Base-by-base conservation (phyloP, 768 basidiomycete species). In the Boletus pseudo-olivaceus region DNA sequence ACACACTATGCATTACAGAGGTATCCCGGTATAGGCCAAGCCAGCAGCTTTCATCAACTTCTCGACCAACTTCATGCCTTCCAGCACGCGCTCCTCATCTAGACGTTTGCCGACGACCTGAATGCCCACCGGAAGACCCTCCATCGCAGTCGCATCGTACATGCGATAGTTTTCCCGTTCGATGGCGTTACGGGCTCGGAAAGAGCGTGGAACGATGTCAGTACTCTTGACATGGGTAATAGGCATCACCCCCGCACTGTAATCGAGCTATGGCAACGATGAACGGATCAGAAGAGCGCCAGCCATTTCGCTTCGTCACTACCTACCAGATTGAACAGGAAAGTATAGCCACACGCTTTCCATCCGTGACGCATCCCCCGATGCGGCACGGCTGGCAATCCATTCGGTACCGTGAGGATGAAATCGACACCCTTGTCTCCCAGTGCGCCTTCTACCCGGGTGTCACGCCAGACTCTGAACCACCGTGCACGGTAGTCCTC, bases 271-370 rank as follows among this genome's bases (percentile, higher is more conserved):
- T 8, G 8, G 17, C 10, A 39, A 38, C 9, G 14, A 33, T 20
- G 3, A 32, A 32, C 15, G 29, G n/a, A 27, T 53, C 34, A 58
- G 32, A 45, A 27, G 17, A 12, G 17, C 4, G 26, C 9, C 41
- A 6, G 5, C 9, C 8, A 4, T 42, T n/a, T 41, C n/a, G 26
- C 23, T 32, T 1, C 34, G 4, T 35, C 11, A 64, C 20, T 26
- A 44, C 78, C 50, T 42, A 85, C 86, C 62, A 88, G 58, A 55
- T 84, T 89, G 71, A 85, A 90, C 32, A 89, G 61, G 61, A 83
- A 81, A 0, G 85, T 82, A 63, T 85, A 87, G 7, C 79, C 80
- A 8, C 81, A 81, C 41, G 82, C 81, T 69, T 80, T 76, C 61
- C 82, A 73, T 15, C 79, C 78, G n/a, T 78, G 77, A 55, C 78